Conservation (phyloP, 306 rosid species). For the Vachellia collinsii region DNA sequence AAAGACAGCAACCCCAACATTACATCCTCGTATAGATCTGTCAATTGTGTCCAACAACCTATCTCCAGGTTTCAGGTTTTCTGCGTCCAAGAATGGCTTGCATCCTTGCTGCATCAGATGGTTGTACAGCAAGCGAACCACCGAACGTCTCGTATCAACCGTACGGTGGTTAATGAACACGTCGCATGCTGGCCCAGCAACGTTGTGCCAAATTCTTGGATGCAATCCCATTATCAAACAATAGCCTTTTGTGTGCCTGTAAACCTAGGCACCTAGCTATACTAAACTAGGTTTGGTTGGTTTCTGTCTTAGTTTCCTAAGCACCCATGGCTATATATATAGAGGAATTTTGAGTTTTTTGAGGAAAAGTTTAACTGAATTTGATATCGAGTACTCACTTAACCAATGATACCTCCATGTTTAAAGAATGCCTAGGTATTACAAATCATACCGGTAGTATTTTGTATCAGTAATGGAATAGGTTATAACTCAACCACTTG, state of each 20-base stretch:
- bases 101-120: slow-evolving; percentile 40
- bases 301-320: neutral
- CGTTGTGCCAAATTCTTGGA: neutral
- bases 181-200: slow-evolving; percentile 38
- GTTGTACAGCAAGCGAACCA: slow-evolving; percentile 56
- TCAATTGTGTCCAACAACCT: slow-evolving; percentile 51
- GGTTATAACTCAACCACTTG: no score
- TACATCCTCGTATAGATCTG: slow-evolving; percentile 39
- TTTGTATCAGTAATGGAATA: no score
- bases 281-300: neutral
- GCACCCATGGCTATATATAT: neutral
- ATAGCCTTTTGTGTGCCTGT: neutral
- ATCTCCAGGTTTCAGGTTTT: slow-evolving; percentile 67
- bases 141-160: slow-evolving; percentile 51
- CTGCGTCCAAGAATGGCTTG: slow-evolving; percentile 50
- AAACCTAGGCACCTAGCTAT: neutral
- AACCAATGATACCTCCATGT: no score
- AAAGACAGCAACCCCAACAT: slow-evolving; percentile 60
- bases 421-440: no score
- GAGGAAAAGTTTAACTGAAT: no score
- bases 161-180: slow-evolving; percentile 68
- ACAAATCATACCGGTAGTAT: no score
- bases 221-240: neutral
- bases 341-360: neutral
- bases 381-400: no score